Base-by-base conservation (phyloP, 2,329 filamentous ascomycete species). In the Aspergillus sp. region DNA sequence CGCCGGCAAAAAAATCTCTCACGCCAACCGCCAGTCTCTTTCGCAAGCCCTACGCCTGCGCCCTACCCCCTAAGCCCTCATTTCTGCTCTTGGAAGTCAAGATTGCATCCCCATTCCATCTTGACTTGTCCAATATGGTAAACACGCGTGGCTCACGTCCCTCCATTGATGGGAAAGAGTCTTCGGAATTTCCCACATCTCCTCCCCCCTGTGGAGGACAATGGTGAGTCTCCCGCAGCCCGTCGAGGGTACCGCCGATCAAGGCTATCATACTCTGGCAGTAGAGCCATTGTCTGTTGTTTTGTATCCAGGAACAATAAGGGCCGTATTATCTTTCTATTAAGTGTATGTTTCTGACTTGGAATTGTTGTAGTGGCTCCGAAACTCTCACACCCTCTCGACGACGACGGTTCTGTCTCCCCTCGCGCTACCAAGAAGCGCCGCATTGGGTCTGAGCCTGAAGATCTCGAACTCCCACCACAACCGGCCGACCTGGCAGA, bases 1-100 rank as follows among this genome's bases (percentile, higher is more conserved):
- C 33, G 30, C 35, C 44, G 47, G 50, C 54, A 53, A 51, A 59
- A 59, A 58, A 57, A 53, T 48, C 46, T 48, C 34, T 44, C 47
- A 44, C 43, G 45, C 45, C 33, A 41, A 50, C 50, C 49, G 43
- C 54, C 51, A 42, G 40, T 36, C 45, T 46, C 39, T 39, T 46
- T 50, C 50, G 30, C 48, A 58, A 71, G 66, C 68, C 68, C 68
- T 71, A 71, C 59, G 56, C 56, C 53, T 59, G 64, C 66, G 68
- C 68, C 68, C 68, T 71, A 69, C 56, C 67, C 67, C 67, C 67
- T 70, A 70, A 70, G 65, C 68, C 68, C 68, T 70, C 60, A 70
- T 70, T 70, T 68, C 67, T 70, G 56, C 63, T 70, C 66, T 62
- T 59, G 68, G 67, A 68, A 66, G 59, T 58, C 58, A 50, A 56